phyloP scores from a whole-genome alignment of 2,329 filamentous ascomycete species.

The Cylindrodendrum hubeiense region DNA sequence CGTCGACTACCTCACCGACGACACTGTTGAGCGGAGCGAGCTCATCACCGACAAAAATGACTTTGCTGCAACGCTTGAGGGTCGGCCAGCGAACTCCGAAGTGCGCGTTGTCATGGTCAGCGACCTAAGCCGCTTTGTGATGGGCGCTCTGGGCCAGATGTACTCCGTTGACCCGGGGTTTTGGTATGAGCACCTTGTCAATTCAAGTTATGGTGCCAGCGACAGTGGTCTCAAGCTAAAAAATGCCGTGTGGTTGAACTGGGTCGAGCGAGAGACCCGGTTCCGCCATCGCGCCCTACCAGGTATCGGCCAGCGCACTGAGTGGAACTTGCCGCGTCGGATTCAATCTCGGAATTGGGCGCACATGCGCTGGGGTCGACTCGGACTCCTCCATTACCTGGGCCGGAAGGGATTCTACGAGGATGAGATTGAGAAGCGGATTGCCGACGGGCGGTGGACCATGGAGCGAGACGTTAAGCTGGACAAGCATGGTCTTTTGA shows the following conservation, averaged over 20 bases:
- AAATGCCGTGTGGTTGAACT: conserved; percentile 47
- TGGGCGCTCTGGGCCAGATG: conserved; percentile 44
- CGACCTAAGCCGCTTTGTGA: conserved; percentile 47
- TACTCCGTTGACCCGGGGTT: conserved; percentile 46
- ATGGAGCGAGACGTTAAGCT: conserved; percentile 37
- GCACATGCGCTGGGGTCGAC: conserved; percentile 38
- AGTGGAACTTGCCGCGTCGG: conserved; percentile 39
- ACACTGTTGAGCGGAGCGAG: conserved; percentile 18
- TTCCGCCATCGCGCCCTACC: conserved; percentile 41
- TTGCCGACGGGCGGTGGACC: conserved; percentile 40
- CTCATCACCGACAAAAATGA: conserved; percentile 23
- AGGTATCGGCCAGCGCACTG: conserved; percentile 37
- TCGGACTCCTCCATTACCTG: conserved; percentile 40
- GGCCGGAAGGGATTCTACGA: conserved; percentile 42
- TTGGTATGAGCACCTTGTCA: conserved; percentile 46
- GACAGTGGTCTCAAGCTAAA: conserved; percentile 46
- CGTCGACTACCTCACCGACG: conserved; percentile 37
- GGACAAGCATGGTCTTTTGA: conserved; percentile 37
- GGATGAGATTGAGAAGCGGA: conserved; percentile 38
- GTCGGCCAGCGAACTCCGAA: conserved; percentile 25
- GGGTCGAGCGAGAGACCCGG: conserved; percentile 42
- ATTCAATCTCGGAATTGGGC: conserved; percentile 30
- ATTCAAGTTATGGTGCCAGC: conserved; percentile 43
- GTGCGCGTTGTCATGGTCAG: conserved; percentile 43
- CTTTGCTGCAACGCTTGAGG: conserved; percentile 31